Evolutionary conservation across 768 basidiomycete species (phyloP), one percentile per base, ranked within the genome.

Genomic region (Russula foetens): DNA sequence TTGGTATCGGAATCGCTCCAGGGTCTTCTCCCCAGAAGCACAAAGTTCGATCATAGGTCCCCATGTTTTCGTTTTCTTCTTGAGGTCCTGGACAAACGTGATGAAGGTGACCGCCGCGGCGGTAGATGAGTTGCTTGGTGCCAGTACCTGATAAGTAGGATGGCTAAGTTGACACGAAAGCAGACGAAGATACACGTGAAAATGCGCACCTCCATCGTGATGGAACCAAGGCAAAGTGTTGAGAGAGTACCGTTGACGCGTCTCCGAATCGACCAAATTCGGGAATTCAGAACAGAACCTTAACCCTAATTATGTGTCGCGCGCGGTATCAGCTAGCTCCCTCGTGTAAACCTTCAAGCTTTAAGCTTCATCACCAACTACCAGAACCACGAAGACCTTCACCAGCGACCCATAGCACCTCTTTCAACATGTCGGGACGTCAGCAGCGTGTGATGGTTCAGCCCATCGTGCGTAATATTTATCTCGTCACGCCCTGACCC

Each of bases 371-470:
- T 11, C 50, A 21, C 38, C 57, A 28, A 41, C 46, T n/a, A 59
- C n/a, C 35, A 35, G 28, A 19, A 41, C 55, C 44, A 41, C 44
- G 4, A 46, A 56, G 3, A 29, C 23, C n/a, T 31, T 29, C 51
- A 47, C 28, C 33, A 21, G 12, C 43, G 47, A 28, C 33, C 19
- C 15, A 12, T 31, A 31, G 11, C 17, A 48, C 21, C 31, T 67
- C 26, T 59, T 60, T 59, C 75, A 84, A 69, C 72, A 98, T 98
- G 94, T 92, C 90, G 35, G 85, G 84, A 69, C 88, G 93, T 70
- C 91, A 92, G 72, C 89, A 93, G 71, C 90, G 93, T 71, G 95
- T 98, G 81, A 93, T 98, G 92, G 96, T 98, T 63, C 96, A 98
- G 76, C 94, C 94, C 85, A 97, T 97, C 86, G 95, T 96, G 74